phyloP scores from a whole-genome alignment of 2,329 filamentous ascomycete genomes.

The Phoma sp. region DNA sequence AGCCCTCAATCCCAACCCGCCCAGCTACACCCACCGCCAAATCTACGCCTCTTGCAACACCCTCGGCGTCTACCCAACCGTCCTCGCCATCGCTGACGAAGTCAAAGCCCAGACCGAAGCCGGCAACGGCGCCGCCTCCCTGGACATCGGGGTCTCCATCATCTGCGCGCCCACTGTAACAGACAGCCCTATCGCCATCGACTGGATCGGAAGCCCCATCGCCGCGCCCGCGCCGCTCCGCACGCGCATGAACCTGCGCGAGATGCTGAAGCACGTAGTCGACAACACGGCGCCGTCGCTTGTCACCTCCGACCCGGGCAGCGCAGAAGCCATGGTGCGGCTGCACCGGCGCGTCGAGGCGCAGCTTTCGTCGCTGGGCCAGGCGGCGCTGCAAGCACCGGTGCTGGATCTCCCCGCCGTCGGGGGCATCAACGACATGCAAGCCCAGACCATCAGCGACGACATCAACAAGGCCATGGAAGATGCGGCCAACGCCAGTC shows the following conservation, averaged over 20 bases:
- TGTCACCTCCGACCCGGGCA: constrained; percentile 60
- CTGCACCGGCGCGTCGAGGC: constrained; percentile 69
- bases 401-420: constrained; percentile 38
- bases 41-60: constrained; percentile 66
- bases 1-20: constrained; percentile 58
- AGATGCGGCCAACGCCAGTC: constrained; percentile 41
- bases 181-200: constrained; percentile 44
- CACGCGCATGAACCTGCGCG: constrained; percentile 62
- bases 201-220: constrained; percentile 41
- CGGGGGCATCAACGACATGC: constrained; percentile 33
- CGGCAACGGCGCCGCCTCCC: constrained; percentile 65
- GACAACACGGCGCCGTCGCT: constrained; percentile 62
- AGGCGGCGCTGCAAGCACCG: constrained; percentile 31
- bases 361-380: constrained; percentile 56
- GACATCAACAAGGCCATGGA: constrained; percentile 46
- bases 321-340: constrained; percentile 68
- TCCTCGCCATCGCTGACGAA: constrained; percentile 71
- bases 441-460: constrained; percentile 33
- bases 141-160: constrained; percentile 73
- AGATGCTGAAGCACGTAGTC: constrained; percentile 64
- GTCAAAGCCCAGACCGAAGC: constrained; percentile 66
- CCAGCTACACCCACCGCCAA: constrained; percentile 75
- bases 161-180: constrained; percentile 67
- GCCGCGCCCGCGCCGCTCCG: constrained; percentile 33
- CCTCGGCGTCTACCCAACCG: constrained; percentile 65